Percentiles rank a stretch among this genome's conserved stretches.
phyloP scores from a whole-genome alignment of 1,139 yeast species.

The Chernovozyma aurita region DNA sequence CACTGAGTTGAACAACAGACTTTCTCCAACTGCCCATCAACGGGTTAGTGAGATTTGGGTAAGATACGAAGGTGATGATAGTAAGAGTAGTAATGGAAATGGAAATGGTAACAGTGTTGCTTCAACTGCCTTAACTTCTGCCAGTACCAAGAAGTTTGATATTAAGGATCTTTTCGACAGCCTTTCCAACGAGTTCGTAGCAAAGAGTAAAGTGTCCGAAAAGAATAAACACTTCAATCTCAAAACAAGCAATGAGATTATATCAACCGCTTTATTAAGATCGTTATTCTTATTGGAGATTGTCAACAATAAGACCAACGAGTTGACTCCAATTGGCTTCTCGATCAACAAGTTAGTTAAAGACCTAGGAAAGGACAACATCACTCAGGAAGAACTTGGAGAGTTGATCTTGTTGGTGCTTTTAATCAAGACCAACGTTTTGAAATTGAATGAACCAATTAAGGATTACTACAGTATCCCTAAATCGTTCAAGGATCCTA shows the following conservation, averaged over 20 bases:
- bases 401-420: slow-evolving; percentile 43
- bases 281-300: slow-evolving; percentile 54
- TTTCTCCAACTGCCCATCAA: slow-evolving; percentile 43
- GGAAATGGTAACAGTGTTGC: slow-evolving; percentile 23
- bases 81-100: too few relatives aligned
- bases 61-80: slow-evolving; percentile 11
- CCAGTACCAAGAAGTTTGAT: too few relatives aligned
- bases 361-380: slow-evolving; percentile 15
- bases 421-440: slow-evolving; percentile 31
- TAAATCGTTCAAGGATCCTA: slow-evolving; percentile 27
- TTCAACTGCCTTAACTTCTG: too few relatives aligned
- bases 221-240: slow-evolving; percentile 21
- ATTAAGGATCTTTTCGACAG: slow-evolving; percentile 31
- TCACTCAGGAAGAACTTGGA: slow-evolving; percentile 20
- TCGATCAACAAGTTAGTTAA: slow-evolving; percentile 37
- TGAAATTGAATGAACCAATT: slow-evolving; percentile 26
- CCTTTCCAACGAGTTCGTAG: slow-evolving; percentile 13
- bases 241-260: slow-evolving; percentile 44
- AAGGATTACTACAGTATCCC: slow-evolving; percentile 34
- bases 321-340: slow-evolving; percentile 55
- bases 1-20: slow-evolving; percentile 47
- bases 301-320: slow-evolving; percentile 38
- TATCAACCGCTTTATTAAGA: slow-evolving; percentile 60
- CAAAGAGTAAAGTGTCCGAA: slow-evolving; percentile 7
- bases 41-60: slow-evolving; percentile 16